A percentile compares a stretch with the other conserved stretches of the same genome.
phyloP scores from a whole-genome alignment of 768 basidiomycete species.

The Collybia mongolica region DNA sequence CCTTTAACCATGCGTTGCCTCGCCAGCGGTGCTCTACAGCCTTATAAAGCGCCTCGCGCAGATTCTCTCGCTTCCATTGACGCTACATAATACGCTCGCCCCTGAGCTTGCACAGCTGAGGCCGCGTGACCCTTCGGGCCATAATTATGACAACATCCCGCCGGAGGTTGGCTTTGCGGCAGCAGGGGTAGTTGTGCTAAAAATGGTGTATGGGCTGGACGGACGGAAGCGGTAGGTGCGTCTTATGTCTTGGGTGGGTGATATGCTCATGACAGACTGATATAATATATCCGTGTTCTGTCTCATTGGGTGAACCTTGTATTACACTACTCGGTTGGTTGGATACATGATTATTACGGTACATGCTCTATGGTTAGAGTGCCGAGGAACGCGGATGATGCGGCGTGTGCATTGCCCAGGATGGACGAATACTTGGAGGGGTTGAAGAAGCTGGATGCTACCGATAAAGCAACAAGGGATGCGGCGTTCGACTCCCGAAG shows the following conservation, averaged over 20 bases:
- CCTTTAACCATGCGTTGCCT: slow-evolving; percentile 7
- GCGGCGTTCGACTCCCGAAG: slow-evolving; percentile 42
- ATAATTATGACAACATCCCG: slow-evolving; percentile 63
- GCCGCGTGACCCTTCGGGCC: slow-evolving; percentile 38
- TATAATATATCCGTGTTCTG: neutral
- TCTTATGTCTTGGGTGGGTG: slow-evolving; percentile 1
- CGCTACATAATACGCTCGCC: slow-evolving; percentile 54
- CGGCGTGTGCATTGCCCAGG: slow-evolving; percentile 57
- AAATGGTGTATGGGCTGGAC: slow-evolving; percentile 85
- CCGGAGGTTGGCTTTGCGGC: slow-evolving; percentile 66
- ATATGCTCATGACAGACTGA: slow-evolving; percentile 4
- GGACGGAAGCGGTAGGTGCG: slow-evolving; percentile 54
- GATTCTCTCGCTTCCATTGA: slow-evolving; percentile 57
- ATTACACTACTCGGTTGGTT: no score
- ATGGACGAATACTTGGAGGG: slow-evolving; percentile 44
- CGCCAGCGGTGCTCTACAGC: slow-evolving; percentile 60
- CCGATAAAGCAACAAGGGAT: slow-evolving; percentile 25
- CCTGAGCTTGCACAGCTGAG: slow-evolving; percentile 35
- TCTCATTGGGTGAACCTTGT: neutral
- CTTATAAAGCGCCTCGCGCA: slow-evolving; percentile 60
- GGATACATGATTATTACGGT: no score
- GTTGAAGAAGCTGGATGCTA: slow-evolving; percentile 36
- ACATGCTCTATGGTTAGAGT: slow-evolving; percentile 27
- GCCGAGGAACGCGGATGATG: slow-evolving; percentile 49
- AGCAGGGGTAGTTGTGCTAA: slow-evolving; percentile 66